Conservation (phyloP, 2,329 filamentous ascomycete genomes). For the Fusarium floridanum region DNA sequence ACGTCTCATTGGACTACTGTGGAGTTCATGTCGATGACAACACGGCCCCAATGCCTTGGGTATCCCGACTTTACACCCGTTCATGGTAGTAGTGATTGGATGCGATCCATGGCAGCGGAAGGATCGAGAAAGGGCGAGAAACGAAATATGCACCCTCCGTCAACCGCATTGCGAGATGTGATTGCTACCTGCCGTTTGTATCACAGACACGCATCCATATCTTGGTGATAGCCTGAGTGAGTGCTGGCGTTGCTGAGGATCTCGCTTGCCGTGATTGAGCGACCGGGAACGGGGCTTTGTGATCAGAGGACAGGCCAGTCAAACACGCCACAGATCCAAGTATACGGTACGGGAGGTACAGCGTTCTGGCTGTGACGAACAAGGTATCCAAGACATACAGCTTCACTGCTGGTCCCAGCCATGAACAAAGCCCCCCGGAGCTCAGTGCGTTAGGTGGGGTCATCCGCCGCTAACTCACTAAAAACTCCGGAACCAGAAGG, state of each 20-base stretch:
- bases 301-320: slow-evolving; percentile 17
- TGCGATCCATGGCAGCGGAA: slow-evolving; percentile 17
- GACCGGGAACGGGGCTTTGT: neutral
- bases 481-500: neutral
- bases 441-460: slow-evolving; percentile 10
- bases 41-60: slow-evolving; percentile 29
- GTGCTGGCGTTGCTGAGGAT: slow-evolving; percentile 5
- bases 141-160: slow-evolving; percentile 3
- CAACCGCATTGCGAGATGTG: neutral
- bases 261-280: slow-evolving; percentile 1
- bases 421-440: slow-evolving; percentile 8
- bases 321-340: slow-evolving; percentile 30
- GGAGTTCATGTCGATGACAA: slow-evolving; percentile 22
- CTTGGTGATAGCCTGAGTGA: slow-evolving; percentile 12
- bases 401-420: slow-evolving; percentile 4
- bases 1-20: slow-evolving; percentile 25
- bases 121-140: slow-evolving; percentile 27
- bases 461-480: neutral
- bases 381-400: neutral
- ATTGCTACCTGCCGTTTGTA: slow-evolving; percentile 8
- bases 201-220: slow-evolving; percentile 2
- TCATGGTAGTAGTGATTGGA: slow-evolving; percentile 23
- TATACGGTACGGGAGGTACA: slow-evolving; percentile 7
- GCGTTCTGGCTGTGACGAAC: neutral
- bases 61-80: slow-evolving; percentile 25